A percentile compares a stretch with the other conserved stretches of the same genome.
These are phyloP conservation scores for Lentinus tigrinus DNA, from an alignment of 768 basidiomycete genomes.

Conservation along the genomic window DNA sequence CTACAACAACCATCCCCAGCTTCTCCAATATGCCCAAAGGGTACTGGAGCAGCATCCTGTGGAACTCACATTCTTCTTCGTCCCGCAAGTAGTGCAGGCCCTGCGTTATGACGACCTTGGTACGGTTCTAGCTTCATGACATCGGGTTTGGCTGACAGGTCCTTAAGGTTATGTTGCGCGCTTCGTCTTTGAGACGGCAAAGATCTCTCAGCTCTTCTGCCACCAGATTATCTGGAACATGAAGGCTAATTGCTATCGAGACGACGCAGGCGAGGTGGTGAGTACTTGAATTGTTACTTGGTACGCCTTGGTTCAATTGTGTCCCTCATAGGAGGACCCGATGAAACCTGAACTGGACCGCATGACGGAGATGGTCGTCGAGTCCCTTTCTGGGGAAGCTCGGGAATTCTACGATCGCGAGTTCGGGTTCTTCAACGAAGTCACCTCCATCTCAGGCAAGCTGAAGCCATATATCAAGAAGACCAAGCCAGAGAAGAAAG, in stretches of 20 bases:
- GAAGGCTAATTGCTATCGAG: conserved; percentile 97
- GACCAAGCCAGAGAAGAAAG: conserved; percentile 96
- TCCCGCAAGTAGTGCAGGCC: conserved; percentile 97
- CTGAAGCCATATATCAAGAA: conserved; percentile 95
- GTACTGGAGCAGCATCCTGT: conserved; percentile 95
- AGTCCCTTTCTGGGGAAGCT: conserved; percentile 85
- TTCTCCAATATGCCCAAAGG: conserved; percentile 95
- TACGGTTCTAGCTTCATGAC: conserved; percentile 31
- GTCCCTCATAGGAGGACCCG: conserved; percentile 72
- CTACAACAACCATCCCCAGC: conserved; percentile 77
- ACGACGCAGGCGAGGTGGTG: conserved; percentile 84
- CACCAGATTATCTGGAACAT: conserved; percentile 99
- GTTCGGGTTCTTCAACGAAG: conserved; percentile 93
- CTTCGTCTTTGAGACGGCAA: conserved; percentile 96
- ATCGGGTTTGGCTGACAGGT: neutral
- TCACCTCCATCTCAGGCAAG: conserved; percentile 98
- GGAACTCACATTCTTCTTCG: conserved; percentile 95
- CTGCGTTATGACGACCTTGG: conserved; percentile 88
- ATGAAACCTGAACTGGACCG: conserved; percentile 95
- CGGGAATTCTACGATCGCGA: conserved; percentile 90
- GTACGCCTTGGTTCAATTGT: neutral
- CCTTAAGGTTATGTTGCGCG: conserved; percentile 82
- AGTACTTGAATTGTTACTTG: conserved; percentile 22
- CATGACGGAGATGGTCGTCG: conserved; percentile 79
- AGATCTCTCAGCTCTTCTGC: conserved; percentile 96